Base-by-base conservation (phyloP, 1,139 yeast species). In the Debaryomyces subglobosus region DNA sequence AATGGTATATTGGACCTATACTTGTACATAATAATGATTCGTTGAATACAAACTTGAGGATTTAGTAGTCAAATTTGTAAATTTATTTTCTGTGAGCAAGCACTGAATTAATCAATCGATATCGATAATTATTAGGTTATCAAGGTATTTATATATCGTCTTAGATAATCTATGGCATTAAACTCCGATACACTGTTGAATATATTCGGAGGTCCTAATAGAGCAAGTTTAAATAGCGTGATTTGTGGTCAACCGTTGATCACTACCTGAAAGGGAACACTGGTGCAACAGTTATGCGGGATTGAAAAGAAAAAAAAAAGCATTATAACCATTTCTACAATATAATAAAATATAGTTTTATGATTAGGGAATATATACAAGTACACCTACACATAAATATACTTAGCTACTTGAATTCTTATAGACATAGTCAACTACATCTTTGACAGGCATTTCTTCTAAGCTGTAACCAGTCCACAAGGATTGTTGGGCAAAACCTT, bases 401-500 rank as follows among this genome's bases (percentile, higher is more conserved):
- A 37, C 15, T 13, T 21, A 37, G 9, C 21, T 21, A 40, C 18
- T 40, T 20, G n/a, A 21, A 34, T 33, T 42, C 15, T 36, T 23
- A 15, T 45, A 45, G 15, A 40, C 43, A 16, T 45, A 29, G 9
- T 29, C 38, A 18, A 35, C 35, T 5, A 29, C 44, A 6, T 40
- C 44, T 29, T 29, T 30, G 20, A 53, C 50, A 5, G 61, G 60
- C 54, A 58, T 53, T 37, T 60, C 55, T 9, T 51, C 52, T 35
- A 58, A 36, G 15, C 47, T 13, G 50, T 55, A 60, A 5, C 69
- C 69, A 5, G 67, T 62, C 70, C 71, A 67, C 25, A 66, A 51
- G 32, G 51, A 52, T 46, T 62, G 61, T 49, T 67, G 70, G 3
- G 67, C 68, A 12, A 64, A 38, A 10, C 69, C 71, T 48, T 67